These are phyloP conservation scores for Hypoxylon fuscum DNA, from an alignment of 495 filamentous ascomycete genomes.

Conservation along the genomic window DNA sequence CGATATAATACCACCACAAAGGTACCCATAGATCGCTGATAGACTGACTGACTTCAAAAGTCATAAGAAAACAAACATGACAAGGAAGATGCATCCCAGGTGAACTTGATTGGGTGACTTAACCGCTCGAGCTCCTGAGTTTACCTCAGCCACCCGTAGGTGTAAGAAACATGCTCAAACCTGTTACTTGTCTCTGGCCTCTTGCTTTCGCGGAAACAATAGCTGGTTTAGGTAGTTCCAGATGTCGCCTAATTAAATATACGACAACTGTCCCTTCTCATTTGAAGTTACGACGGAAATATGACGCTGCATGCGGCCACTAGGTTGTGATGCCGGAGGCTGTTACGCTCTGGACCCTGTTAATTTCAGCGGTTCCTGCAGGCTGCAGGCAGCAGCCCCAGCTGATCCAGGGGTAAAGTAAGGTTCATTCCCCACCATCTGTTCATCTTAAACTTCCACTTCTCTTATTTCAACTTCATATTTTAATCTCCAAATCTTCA, in stretches of 20 bases:
- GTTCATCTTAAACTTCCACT: background rate
- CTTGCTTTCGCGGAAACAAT: background rate
- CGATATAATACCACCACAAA: conserved; percentile 26
- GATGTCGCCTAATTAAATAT: conserved; percentile 3
- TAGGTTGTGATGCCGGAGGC: conserved; percentile 14
- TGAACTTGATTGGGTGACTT: too few relatives aligned
- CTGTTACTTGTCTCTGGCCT: too few relatives aligned
- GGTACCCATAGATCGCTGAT: background rate
- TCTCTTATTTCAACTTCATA: conserved; percentile 12
- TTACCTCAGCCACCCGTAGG: too few relatives aligned
- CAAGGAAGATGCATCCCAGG: too few relatives aligned
- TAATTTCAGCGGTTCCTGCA: background rate
- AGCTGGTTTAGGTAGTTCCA: background rate
- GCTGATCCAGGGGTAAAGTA: conserved; percentile 11
- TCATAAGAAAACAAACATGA: background rate
- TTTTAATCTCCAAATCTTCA: too few relatives aligned
- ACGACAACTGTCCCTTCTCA: conserved; percentile 14
- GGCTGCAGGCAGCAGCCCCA: too few relatives aligned
- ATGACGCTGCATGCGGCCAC: conserved; percentile 16
- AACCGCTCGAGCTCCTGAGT: too few relatives aligned
- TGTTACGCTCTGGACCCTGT: conserved; percentile 1
- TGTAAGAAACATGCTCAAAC: too few relatives aligned
- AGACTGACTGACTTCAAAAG: conserved; percentile 14
- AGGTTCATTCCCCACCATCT: conserved; percentile 26
- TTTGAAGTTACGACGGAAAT: conserved; percentile 8